Conservation (phyloP, 352 stramenopile species). For the Globisporangium heterothallicum region DNA sequence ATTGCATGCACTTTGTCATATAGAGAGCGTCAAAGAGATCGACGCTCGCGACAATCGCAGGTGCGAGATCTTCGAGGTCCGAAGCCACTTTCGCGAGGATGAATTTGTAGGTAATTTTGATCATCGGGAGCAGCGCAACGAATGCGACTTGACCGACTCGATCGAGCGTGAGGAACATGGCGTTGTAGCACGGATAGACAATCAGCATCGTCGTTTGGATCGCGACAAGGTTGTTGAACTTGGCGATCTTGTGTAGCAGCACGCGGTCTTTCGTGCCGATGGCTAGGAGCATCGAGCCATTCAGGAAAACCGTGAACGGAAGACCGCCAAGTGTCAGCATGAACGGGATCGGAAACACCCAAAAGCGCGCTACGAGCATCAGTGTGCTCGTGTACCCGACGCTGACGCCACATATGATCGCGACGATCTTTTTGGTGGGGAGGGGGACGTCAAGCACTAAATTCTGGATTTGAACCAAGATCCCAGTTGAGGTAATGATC, state of each 20-base stretch:
- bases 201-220: not conserved
- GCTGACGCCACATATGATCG: not conserved
- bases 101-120: not conserved
- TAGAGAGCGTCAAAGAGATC: not conserved
- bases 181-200: conserved; percentile 1
- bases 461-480: not conserved
- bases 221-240: conserved; percentile 1
- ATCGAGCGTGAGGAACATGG: not conserved
- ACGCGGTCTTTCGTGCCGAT: not conserved
- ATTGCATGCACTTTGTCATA: conserved; percentile 3
- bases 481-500: not conserved
- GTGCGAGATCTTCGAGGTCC: not conserved
- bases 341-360: conserved; percentile 6
- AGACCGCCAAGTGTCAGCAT: not conserved
- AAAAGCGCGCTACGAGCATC: not conserved
- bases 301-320: not conserved
- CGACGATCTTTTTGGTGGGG: not conserved
- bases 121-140: not conserved
- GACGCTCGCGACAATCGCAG: conserved; percentile 2
- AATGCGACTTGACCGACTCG: not conserved
- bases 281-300: not conserved
- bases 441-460: not conserved
- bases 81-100: not conserved
- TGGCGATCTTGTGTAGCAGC: not conserved
- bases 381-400: not conserved